Evolutionary conservation across 2,329 filamentous ascomycete species (phyloP).

Genomic region (Pseudocercospora musae): DNA sequence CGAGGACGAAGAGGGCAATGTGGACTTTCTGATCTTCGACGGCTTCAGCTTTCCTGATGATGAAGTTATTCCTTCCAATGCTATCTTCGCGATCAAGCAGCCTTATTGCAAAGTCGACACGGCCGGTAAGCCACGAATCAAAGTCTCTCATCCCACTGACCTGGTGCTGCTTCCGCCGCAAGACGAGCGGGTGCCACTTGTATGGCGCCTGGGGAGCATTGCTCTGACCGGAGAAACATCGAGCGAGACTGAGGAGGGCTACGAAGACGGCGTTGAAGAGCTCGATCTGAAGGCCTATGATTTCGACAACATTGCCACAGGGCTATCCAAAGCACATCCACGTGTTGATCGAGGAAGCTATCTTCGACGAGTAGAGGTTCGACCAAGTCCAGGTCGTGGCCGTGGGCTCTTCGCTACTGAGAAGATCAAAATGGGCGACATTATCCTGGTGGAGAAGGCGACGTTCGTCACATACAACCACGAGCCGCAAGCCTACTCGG

Average conservation of each 20-base stretch:
- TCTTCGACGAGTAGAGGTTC: constrained; percentile 13
- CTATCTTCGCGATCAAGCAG: constrained; percentile 29
- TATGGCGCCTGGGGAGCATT: not conserved
- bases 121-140: constrained; percentile 17
- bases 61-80: constrained; percentile 12
- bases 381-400: constrained; percentile 34
- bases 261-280: not conserved
- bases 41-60: constrained; percentile 14
- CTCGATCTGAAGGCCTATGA: not conserved
- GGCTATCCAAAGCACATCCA: not conserved
- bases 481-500: constrained; percentile 3
- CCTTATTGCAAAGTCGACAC: constrained; percentile 25
- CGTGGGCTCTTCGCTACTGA: constrained; percentile 44
- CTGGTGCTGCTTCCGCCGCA: constrained; percentile 18
- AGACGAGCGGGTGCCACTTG: constrained; percentile 11
- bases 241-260: not conserved
- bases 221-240: not conserved
- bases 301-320: not conserved
- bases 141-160: constrained; percentile 31
- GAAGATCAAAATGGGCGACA: constrained; percentile 39
- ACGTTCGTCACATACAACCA: constrained; percentile 4
- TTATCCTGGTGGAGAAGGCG: constrained; percentile 40
- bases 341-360: constrained; percentile 25
- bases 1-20: constrained; percentile 38
- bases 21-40: constrained; percentile 28